Evolutionary conservation across 208 protist species (phyloP).

Genomic region (Trypanosoma conorhini): DNA sequence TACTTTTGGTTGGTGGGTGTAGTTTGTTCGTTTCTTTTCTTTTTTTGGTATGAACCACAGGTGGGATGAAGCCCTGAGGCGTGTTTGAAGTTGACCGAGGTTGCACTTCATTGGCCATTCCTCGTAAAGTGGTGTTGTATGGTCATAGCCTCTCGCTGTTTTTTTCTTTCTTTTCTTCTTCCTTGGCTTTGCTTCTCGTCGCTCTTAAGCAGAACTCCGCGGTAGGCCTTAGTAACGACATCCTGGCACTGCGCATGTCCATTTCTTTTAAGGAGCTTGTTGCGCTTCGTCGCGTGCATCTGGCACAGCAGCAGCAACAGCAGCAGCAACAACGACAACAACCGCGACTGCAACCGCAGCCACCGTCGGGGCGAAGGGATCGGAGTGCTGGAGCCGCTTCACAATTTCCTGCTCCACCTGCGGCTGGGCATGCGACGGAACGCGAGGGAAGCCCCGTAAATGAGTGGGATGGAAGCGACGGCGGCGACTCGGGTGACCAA

Average conservation of each 20-base stretch:
- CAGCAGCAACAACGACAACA: background rate
- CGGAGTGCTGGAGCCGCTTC: background rate
- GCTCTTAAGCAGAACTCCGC: background rate
- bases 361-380: background rate
- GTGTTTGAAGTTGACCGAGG: background rate
- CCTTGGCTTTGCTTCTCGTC: background rate
- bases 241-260: conserved; percentile 49
- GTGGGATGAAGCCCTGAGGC: background rate
- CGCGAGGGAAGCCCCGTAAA: background rate
- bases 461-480: background rate
- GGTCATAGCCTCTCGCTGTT: conserved; percentile 5
- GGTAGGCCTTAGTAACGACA: background rate
- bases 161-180: conserved; percentile 20
- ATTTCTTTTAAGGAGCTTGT: conserved; percentile 87
- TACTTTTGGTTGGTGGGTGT: conserved; percentile 14
- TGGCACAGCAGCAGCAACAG: conserved; percentile 41
- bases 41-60: background rate
- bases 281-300: conserved; percentile 76
- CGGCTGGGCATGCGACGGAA: background rate
- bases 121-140: conserved; percentile 1
- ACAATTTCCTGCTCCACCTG: background rate
- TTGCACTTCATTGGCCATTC: background rate
- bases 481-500: background rate
- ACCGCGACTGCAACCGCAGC: background rate
- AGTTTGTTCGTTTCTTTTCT: conserved; percentile 15